Conservation (phyloP, 176 grass and related monocot genomes). For the Chrysopogon serrulatus region DNA sequence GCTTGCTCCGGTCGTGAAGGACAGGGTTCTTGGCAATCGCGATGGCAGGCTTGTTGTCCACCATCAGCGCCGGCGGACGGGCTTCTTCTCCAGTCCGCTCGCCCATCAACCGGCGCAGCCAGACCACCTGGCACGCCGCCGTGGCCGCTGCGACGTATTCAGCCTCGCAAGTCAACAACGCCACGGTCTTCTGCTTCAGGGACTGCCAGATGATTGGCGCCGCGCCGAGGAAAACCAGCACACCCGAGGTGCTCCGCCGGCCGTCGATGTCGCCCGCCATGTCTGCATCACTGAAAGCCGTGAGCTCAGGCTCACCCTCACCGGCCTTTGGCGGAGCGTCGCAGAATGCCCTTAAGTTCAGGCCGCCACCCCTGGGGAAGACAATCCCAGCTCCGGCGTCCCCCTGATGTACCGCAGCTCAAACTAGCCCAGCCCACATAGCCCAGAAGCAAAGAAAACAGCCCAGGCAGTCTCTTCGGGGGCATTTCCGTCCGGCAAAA, state of each 20-base stretch:
- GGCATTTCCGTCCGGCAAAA: too few relatives aligned
- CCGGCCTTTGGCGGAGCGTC: too few relatives aligned
- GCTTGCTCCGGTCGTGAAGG: not conserved
- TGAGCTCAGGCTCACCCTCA: fast-evolving
- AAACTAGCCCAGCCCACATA: too few relatives aligned
- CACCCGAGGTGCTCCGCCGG: not conserved
- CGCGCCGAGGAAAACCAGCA: not conserved
- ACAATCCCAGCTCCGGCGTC: too few relatives aligned
- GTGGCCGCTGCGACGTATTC: not conserved
- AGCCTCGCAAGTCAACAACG: not conserved
- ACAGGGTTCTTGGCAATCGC: not conserved
- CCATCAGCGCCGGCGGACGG: not conserved
- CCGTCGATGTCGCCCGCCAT: not conserved
- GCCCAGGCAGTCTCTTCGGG: too few relatives aligned
- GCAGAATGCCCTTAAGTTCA: too few relatives aligned
- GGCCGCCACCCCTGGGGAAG: too few relatives aligned
- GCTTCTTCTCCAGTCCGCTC: fast-evolving
- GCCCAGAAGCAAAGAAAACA: too few relatives aligned
- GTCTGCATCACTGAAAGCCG: not conserved
- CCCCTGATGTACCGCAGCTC: too few relatives aligned
- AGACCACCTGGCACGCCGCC: fast-evolving
- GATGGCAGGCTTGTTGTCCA: not conserved
- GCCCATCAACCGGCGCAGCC: not conserved
- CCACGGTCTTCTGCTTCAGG: not conserved
- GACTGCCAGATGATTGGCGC: not conserved